Evolutionary conservation across 2,329 filamentous ascomycete genomes (phyloP), one percentile per base, ranked within the genome.

Genomic region (Talaromyces sp.): DNA sequence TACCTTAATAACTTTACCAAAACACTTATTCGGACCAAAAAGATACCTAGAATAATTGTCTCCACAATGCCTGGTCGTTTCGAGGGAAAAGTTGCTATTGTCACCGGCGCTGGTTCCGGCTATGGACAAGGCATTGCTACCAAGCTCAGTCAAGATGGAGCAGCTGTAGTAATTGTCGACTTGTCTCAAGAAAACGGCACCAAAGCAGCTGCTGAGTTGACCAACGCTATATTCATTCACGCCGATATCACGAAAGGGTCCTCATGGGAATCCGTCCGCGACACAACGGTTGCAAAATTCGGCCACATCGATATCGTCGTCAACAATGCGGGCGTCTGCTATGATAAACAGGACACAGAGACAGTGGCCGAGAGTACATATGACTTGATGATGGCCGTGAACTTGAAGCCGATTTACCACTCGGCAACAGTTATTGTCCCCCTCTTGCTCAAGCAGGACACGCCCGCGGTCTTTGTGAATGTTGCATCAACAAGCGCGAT

Each of bases 321-420:
- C 62, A 80, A 80, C 63, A 80, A 80, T 66, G 77, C 78, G 1
- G 79, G 79, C 8, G 70, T 68, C 8, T 68, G 68, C 9, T 74
- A 72, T 63, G 61, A 54, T 57, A 75, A 75, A 62, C 73, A 73
- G 65, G 70, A 75, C 2, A 75, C 75, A 3, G 61, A 65, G 3
- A 70, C 73, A 27, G 75, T 77, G 40, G 76, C 75, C 1, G 70
- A 77, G 36, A 68, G 66, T 4, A 76, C 78, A 54, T 78, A 73
- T 60, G 73, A 76, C 54, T 66, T 67, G 36, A 72, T 75, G 59
- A 72, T 78, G 61, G 67, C 70, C 36, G 74, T 78, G 58, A 78
- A 78, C 54, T 70, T 77, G 54, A 76, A 75, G 65, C 69, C 70
- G 44, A 73, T 78, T 53, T 78, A 71, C 63, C 65, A 72, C 27